Evolutionary conservation across 768 basidiomycete species (phyloP), one percentile per base, ranked within the genome.

Genomic region (Lentinula edodes): DNA sequence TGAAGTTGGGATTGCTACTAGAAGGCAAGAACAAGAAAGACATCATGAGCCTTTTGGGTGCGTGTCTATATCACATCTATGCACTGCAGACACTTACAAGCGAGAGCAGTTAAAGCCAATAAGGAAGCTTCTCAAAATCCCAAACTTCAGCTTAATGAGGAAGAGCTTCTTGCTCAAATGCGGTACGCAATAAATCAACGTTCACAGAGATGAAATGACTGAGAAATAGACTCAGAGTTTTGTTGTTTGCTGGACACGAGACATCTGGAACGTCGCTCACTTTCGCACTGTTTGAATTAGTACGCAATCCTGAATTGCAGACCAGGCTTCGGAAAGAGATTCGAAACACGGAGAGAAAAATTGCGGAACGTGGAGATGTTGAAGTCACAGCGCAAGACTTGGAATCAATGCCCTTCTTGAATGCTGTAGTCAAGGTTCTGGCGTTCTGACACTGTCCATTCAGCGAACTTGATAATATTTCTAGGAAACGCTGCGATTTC

Each of bases 401-500:
- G 32, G 48, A 59, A 6, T 46, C 45, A n/a, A 59, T 59, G 28
- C 28, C 28, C 2, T 28, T 28, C 28, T 28, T 28, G 28, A 28
- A 28, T 3, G 28, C 28, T 28, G 28, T 28, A 28, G 28, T 28
- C 28, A 28, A 28, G 28, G 28, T 28, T 28, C 28, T 28, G 28
- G 28, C 28, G 28, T 28, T 28, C 3, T 28, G 28, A 28, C 28
- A 28, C 28, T 28, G 28, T 28, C 35, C 18, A 38, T 28, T 53
- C 38, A 28, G 36, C 23, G 23, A 28, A 3, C 18, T 15, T 56
- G 10, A 43, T 16, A 12, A 10, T 18, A 38, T 23, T 45, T 53
- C 20, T 52, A 83, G 82, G 82, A 83, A 70, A 72, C 74, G 0
- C 67, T 82, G 61, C 74, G 82, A 52, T 79, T 71, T 60, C 75